Conservation (phyloP, 1,284 basidiomycete genomes). For the Cerioporus squamosus region DNA sequence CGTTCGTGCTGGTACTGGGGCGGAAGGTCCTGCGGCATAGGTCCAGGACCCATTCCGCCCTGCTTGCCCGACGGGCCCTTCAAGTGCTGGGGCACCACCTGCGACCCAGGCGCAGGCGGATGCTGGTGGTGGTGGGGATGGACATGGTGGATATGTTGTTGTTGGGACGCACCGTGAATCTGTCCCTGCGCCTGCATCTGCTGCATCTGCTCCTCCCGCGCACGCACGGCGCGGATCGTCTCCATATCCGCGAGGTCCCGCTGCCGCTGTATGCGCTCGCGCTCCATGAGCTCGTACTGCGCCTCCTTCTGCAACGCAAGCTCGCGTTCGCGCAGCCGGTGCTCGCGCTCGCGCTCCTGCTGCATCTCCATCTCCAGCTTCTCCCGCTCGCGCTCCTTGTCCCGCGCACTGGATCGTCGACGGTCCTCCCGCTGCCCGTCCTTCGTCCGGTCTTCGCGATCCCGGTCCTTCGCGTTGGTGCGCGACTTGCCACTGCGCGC, state of each 20-base stretch:
- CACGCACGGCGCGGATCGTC: conserved; percentile 11
- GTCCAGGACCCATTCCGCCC: conserved; percentile 2
- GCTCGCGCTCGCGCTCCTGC: conserved; percentile 19
- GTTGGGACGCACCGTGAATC: too few species aligned
- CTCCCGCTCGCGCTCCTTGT: conserved; percentile 25
- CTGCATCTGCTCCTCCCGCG: conserved; percentile 15
- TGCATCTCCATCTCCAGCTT: conserved; percentile 1
- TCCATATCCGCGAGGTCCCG: conserved; percentile 20
- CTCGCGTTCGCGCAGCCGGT: conserved; percentile 17
- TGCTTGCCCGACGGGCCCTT: conserved; percentile 14
- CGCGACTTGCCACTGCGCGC: conserved; percentile 13
- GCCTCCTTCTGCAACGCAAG: conserved; percentile 24
- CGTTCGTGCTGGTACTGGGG: conserved; percentile 20
- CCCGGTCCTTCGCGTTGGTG: conserved; percentile 19
- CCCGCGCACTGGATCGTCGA: conserved; percentile 11
- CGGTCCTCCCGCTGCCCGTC: conserved; percentile 17
- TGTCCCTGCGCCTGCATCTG: conserved; percentile 2
- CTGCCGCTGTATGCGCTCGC: conserved; percentile 18
- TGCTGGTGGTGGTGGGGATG: conserved; percentile 11
- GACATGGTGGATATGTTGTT: conserved; percentile 28
- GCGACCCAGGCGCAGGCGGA: conserved; percentile 9
- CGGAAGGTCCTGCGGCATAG: conserved; percentile 18
- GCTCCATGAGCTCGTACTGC: conserved; percentile 21
- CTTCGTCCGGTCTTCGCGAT: too few species aligned
- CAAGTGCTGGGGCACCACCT: conserved; percentile 2